Evolutionary conservation across 306 rosid genomes (phyloP), one percentile per base, ranked within the genome.

Genomic region (Echinosophora koreensis): DNA sequence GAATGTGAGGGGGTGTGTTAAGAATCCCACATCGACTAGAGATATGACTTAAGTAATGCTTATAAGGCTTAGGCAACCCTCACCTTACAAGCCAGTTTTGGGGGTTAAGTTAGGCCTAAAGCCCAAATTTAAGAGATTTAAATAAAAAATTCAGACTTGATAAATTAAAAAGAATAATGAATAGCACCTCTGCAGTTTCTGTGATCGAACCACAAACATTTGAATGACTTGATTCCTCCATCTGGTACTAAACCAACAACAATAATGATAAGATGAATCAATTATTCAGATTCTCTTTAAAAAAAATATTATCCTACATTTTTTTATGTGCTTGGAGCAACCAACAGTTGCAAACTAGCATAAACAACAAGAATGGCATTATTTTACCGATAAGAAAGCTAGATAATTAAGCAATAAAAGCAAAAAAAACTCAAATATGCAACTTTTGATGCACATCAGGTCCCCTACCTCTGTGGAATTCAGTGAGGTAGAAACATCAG

Each of bases 381-480:
- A 52, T 49, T 73, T 42, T 37, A 57, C 56, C 32, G 77, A 52
- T 22, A 63, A 34, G 42, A 32, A 42, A 60, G 51, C 51, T 46
- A 46, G 34, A 51, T 10, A 56, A 14, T 46, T 14, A 74, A 60
- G 69, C 49, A 66, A 67, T 38, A 22, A 22, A 68, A 47, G 46
- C 49, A 69, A 63, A 47, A 66, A 60, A 17, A 71, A 62, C 41
- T n/a, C 56, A 56, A 56, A 41, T 76, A 73, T 41, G 46, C 59
- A 62, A 28, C 67, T 57, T 30, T 57, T 28, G 37, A 50, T 50
- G 22, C 71, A 69, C 52, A 32, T 57, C 17, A 27, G 56, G 70
- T 18, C 60, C 80, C 81, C 51, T 79, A 93, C 98, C 94, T 93
- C 98, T 79, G 83, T 66, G 16, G 97, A 81, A 81, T 87, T 86